phyloP scores from a whole-genome alignment of 805 yeast genomes.

The Vanderwaltozyma verrucispora region DNA sequence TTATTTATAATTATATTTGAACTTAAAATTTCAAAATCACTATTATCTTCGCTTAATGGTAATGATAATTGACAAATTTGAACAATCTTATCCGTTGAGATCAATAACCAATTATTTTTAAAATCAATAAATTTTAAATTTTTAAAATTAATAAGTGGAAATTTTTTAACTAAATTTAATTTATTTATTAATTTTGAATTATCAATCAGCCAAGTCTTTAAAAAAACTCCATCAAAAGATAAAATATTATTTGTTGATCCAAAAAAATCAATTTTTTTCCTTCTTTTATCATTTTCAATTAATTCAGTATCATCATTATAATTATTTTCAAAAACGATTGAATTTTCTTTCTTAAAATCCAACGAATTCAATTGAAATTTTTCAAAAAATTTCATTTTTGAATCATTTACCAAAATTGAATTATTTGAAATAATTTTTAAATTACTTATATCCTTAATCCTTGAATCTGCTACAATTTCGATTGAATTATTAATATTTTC shows the following conservation, averaged over 20 bases:
- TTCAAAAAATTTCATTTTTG: conserved; percentile 9
- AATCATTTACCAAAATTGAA: conserved; percentile 5
- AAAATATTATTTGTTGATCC: neutral
- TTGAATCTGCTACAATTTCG: neutral
- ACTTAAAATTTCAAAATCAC: conserved; percentile 5
- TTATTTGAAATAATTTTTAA: neutral
- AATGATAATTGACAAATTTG: conserved; percentile 10
- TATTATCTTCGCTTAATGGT: neutral
- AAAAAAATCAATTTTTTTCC: neutral
- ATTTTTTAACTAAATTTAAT: neutral
- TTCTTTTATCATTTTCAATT: too few species aligned
- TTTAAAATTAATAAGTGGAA: neutral
- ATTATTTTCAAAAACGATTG: neutral
- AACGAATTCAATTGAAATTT: conserved; percentile 10
- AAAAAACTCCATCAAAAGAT: neutral
- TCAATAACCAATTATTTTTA: conserved; percentile 19
- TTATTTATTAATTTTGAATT: neutral
- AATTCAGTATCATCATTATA: neutral
- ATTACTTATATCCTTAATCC: neutral
- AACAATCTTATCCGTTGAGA: conserved; percentile 7
- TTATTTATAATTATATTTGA: neutral
- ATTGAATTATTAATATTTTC: neutral
- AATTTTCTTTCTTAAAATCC: neutral
- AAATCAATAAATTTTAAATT: neutral
- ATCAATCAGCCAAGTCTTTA: neutral